These are phyloP conservation scores for Macrophomina pseudophaseolina DNA, from an alignment of 2,329 filamentous ascomycete species.

Conservation along the genomic window DNA sequence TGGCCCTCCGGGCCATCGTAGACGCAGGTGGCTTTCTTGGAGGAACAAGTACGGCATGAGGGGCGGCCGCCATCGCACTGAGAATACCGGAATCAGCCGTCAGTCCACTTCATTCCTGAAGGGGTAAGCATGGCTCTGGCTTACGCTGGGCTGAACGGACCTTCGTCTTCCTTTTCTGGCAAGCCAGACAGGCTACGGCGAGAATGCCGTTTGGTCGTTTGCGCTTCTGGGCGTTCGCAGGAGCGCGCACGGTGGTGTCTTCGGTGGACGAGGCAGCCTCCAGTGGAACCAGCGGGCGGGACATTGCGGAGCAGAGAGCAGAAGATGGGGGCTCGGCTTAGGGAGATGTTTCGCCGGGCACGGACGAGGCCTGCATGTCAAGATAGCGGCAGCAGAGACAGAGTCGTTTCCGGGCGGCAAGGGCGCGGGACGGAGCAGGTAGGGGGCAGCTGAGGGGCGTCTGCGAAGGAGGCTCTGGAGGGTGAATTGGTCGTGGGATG, in stretches of 20 bases:
- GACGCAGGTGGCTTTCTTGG: neutral
- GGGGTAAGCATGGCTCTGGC: neutral
- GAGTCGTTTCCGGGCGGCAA: neutral
- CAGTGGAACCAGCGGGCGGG: neutral
- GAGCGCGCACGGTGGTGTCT: neutral
- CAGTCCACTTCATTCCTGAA: neutral
- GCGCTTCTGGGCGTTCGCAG: neutral
- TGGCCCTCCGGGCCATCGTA: conserved; percentile 21
- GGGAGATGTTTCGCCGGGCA: neutral
- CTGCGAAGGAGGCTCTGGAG: neutral
- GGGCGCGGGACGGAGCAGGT: neutral
- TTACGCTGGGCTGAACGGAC: neutral
- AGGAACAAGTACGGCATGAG: neutral
- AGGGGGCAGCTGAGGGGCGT: neutral
- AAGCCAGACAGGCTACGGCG: conserved; percentile 2
- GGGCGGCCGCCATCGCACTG: conserved; percentile 15
- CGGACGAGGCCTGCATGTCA: neutral
- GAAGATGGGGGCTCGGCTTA: neutral
- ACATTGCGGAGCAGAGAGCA: neutral
- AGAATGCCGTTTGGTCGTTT: conserved; percentile 20
- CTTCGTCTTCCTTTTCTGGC: conserved; percentile 20
- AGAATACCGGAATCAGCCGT: neutral
- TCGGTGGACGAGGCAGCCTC: neutral
- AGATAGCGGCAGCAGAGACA: neutral
- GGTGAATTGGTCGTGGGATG: neutral